Base-by-base conservation (phyloP, 2,329 filamentous ascomycete species). In the Ampelomyces quisqualis region DNA sequence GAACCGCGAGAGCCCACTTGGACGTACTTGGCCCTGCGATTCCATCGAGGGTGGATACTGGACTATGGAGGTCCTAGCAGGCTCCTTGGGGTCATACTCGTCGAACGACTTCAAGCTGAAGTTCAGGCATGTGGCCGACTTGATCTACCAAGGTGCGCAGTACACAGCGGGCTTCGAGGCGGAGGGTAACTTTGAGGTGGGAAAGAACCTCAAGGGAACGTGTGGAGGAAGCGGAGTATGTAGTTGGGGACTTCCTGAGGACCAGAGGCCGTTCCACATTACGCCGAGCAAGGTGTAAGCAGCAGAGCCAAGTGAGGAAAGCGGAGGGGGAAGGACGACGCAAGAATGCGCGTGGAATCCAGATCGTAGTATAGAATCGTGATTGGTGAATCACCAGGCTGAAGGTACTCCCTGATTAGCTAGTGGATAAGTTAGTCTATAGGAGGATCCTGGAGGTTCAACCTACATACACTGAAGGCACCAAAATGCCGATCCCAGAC, bases 11-110 rank as follows among this genome's bases (percentile, higher is more conserved):
- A 47, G 31, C 3, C 52, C 50, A 1, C 42, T 52, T 27, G 49
- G 43, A n/a, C 58, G 51, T 15, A 46, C 42, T 9, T 64, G 55
- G 54, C 54, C 59, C 3, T 63, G 58, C 34, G 58, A 60, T 17
- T 15, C 43, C 2, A 28, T 43, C 1, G 37, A 38, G 7, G 34
- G 55, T 1, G 58, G 60, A 1, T 58, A 60, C 23, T 64, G 58
- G 59, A 34, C 40, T 2, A 53, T 64, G 40, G 43, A 53, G 8
- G 44, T 60, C 18, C 34, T 52, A 1, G 35, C 41, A n/a, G 49
- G 49, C 14, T 35, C 32, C 11, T 6, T 27, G 6, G 39, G 40
- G 3, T 28, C 26, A 0, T 59, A 53, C 26, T 26, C 17, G 1
- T 19, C 30, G 3, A 38, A 30, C 3, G 36, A 60, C 26, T 61